A percentile compares a stretch with the other conserved stretches of the same genome.
Evolutionary conservation across 129 eudicot species (phyloP).

Genomic region (Centaurea solstitialis): DNA sequence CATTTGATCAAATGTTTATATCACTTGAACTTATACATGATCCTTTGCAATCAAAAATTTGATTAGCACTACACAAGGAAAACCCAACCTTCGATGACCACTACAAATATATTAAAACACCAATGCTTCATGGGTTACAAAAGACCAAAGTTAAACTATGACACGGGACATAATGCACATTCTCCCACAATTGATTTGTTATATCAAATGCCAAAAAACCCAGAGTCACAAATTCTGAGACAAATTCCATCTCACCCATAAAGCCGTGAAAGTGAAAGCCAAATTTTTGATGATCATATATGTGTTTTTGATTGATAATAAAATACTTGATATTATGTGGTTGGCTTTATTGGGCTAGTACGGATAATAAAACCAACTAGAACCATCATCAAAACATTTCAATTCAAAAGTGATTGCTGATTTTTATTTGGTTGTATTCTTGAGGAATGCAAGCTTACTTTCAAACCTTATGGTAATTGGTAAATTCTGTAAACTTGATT

Average conservation of each 20-base stretch:
- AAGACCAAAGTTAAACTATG: background rate
- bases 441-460: background rate
- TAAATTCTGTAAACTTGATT: background rate
- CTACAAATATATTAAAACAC: background rate
- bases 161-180: background rate
- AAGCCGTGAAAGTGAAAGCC: background rate
- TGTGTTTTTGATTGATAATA: too few relatives aligned
- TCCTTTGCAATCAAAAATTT: background rate
- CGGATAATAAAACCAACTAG: background rate
- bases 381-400: background rate
- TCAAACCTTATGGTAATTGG: background rate
- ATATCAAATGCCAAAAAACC: background rate
- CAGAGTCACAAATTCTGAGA: background rate
- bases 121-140: background rate
- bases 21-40: background rate
- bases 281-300: background rate
- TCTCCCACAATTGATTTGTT: background rate
- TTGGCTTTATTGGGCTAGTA: background rate
- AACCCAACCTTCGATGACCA: background rate
- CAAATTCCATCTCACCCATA: background rate
- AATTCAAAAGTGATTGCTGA: background rate
- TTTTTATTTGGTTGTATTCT: background rate
- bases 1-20: background rate
- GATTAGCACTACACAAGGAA: background rate
- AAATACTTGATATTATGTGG: background rate